Evolutionary conservation across 139 green algal species (phyloP), one percentile per base, ranked within the genome.

Genomic region (Micractinium conductrix): DNA sequence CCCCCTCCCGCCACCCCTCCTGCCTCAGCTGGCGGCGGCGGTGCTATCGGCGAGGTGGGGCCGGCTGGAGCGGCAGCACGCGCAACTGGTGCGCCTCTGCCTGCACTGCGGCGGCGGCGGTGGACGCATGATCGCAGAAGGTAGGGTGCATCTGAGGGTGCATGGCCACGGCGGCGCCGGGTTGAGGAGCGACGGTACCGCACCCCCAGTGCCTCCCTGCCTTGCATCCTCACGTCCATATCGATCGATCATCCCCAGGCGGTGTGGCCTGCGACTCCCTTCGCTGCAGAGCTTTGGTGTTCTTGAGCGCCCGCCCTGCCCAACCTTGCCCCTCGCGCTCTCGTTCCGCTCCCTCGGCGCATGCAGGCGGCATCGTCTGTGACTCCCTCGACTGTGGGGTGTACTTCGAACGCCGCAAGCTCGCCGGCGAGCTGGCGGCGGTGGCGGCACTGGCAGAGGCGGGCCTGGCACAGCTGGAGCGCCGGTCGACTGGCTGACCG

Each of bases 381-480:
- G 89, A 94, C 45, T 97, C 92, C 2, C 75, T 98, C 37, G 96
- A 99, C 82, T 99, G 96, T 79, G 93, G 92, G 1, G 87, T 98
- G 42, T 99, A 93, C 58, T 99, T 94, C 87, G 95, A 98, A 92
- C 81, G 96, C 43, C 75, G 87, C 16, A 99, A 99, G 91, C 78
- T 92, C 37, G 63, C 43, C 42, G 55, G 84, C 8, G 94, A 96
- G 91, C 44, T 92, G 68, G 80, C 79, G 40, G 85, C 84, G 30
- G 87, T 89, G 38, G 26, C 38, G 22, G 88, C 80, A 22, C 79
- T 97, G 79, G 88, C 85, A 21, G 65, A 84, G 24, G 87, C 90
- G 22, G 92, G 79, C 1, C 63, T 92, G 45, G 60, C 48, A 50
- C 35, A 82, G 80, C 81, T 94, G 26, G 79, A 86, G 10, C n/a